Evolutionary conservation across 179 eudicot genomes (phyloP).

Genomic region (Silene vulgaris): DNA sequence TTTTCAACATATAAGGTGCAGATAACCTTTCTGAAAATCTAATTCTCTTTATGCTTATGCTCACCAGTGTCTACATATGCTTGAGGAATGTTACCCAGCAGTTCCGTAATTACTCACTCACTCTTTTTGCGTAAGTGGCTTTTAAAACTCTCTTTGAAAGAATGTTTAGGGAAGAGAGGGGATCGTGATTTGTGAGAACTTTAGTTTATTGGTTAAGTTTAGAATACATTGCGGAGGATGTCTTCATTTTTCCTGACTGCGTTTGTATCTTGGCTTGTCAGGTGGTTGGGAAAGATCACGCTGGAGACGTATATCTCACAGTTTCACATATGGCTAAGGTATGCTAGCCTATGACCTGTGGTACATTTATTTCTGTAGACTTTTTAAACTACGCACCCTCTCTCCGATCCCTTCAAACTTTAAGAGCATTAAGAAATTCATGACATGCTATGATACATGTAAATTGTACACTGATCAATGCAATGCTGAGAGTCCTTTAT

Average conservation of each 20-base stretch:
- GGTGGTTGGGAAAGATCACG: constrained; percentile 82
- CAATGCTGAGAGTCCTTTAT: background rate
- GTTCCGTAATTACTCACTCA: constrained; percentile 70
- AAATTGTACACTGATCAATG: background rate
- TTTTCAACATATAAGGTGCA: constrained; percentile 1
- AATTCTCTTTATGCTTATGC: constrained; percentile 20
- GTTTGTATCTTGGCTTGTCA: constrained; percentile 23
- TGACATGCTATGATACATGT: background rate
- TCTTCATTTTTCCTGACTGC: no score
- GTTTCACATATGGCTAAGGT: constrained; percentile 80
- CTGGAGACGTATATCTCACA: constrained; percentile 80
- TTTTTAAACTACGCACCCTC: background rate
- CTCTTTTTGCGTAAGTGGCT: constrained; percentile 86
- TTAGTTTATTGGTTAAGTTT: background rate
- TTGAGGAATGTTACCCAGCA: constrained; percentile 84
- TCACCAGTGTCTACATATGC: constrained; percentile 75
- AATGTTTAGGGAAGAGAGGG: background rate
- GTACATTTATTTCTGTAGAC: background rate
- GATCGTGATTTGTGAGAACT: background rate
- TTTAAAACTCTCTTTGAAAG: background rate
- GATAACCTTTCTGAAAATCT: background rate
- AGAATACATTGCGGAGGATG: background rate
- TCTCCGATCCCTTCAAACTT: background rate
- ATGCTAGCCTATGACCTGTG: constrained; percentile 11
- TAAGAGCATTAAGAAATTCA: constrained; percentile 10